phyloP scores from a whole-genome alignment of 768 basidiomycete genomes.

The Phaeotremella skinneri region DNA sequence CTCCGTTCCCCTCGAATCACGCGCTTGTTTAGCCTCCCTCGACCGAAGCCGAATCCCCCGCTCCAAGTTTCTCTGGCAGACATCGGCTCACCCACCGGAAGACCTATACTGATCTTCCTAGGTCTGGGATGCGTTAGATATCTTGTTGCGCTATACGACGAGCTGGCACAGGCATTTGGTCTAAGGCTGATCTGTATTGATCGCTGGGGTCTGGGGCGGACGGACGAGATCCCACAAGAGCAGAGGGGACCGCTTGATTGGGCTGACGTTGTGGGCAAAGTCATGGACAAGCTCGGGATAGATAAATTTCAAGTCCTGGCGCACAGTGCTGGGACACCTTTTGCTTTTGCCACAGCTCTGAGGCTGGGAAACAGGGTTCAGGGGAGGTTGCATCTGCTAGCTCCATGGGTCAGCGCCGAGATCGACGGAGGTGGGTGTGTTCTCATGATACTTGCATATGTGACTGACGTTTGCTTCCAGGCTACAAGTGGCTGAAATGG shows the following conservation, averaged over 20 bases:
- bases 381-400: conserved; percentile 82
- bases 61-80: conserved; percentile 88
- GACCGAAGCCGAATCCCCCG: conserved; percentile 73
- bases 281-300: conserved; percentile 75
- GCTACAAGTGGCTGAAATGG: conserved; percentile 96
- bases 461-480: conserved; percentile 51
- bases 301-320: conserved; percentile 84
- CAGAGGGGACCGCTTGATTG: conserved; percentile 81
- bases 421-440: conserved; percentile 68
- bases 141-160: conserved; percentile 91
- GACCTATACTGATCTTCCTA: conserved; percentile 85
- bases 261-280: conserved; percentile 85
- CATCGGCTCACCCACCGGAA: conserved; percentile 77
- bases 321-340: conserved; percentile 93
- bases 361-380: conserved; percentile 69
- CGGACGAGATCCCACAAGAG: conserved; percentile 62
- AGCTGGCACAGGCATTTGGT: conserved; percentile 84
- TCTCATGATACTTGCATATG: conserved; percentile 5
- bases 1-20: conserved; percentile 83
- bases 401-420: conserved; percentile 92
- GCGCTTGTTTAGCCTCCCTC: conserved; percentile 71
- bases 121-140: conserved; percentile 93
- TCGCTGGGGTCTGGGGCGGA: conserved; percentile 89
- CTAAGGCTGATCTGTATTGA: conserved; percentile 91
- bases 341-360: conserved; percentile 83